Percentiles rank a stretch among this genome's conserved stretches.
Conservation (phyloP, 345 rosid genomes). For the Lepidium africanum region DNA sequence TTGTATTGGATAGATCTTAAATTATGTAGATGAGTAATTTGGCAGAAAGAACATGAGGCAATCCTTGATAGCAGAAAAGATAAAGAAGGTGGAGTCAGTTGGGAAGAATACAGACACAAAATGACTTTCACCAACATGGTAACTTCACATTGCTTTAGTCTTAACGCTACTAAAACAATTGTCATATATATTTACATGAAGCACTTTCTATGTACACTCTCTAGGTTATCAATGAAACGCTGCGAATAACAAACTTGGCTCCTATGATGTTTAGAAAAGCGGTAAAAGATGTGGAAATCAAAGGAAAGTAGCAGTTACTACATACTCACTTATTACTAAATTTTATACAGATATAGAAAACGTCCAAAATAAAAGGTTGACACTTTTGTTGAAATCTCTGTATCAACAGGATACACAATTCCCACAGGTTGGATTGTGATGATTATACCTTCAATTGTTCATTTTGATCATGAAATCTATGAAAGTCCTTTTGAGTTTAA, state of each 20-base stretch:
- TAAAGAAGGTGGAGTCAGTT: slow-evolving; percentile 10
- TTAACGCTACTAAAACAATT: background rate
- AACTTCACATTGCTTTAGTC: background rate
- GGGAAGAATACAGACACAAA: slow-evolving; percentile 26
- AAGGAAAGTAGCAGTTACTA: background rate
- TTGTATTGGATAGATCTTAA: too few species aligned
- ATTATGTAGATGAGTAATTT: background rate
- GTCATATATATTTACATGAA: background rate
- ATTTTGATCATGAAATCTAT: slow-evolving; percentile 20
- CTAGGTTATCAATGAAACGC: slow-evolving; percentile 44
- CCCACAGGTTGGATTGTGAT: slow-evolving; percentile 38
- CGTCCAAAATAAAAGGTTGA: background rate
- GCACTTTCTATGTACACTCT: background rate
- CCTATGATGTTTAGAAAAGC: slow-evolving; percentile 36
- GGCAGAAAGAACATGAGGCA: slow-evolving; percentile 38
- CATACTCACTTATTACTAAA: too few species aligned
- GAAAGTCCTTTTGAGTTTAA: slow-evolving; percentile 34
- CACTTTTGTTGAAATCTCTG: background rate
- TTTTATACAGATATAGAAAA: too few species aligned
- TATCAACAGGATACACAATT: slow-evolving; percentile 34
- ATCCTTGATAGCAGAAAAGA: slow-evolving; percentile 17
- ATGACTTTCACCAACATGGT: slow-evolving; percentile 31
- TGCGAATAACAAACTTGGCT: slow-evolving; percentile 32
- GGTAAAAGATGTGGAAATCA: slow-evolving; percentile 27
- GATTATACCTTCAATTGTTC: slow-evolving; percentile 22